Percentiles rank a stretch among this genome's conserved stretches.
These are phyloP conservation scores for Teratosphaeriaceae sp. DNA, from an alignment of 2,329 filamentous ascomycete species.

Conservation along the genomic window DNA sequence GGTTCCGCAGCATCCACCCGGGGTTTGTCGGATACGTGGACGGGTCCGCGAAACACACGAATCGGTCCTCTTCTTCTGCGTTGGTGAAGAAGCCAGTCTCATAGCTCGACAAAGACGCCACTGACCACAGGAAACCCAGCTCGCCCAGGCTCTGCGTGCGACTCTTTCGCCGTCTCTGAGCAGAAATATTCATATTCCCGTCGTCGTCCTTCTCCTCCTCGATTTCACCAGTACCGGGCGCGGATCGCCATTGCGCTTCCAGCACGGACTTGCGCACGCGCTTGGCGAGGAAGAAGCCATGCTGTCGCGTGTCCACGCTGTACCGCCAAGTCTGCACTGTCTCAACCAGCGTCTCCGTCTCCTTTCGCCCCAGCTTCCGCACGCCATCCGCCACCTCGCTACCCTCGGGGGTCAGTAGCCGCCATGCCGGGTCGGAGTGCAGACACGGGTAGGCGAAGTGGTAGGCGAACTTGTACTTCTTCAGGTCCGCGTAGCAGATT, in stretches of 20 bases:
- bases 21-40: constrained; percentile 84
- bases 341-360: constrained; percentile 75
- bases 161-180: constrained; percentile 40
- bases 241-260: constrained; percentile 29
- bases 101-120: constrained; percentile 69
- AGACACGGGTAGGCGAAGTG: constrained; percentile 96
- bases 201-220: constrained; percentile 25
- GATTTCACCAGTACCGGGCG: constrained; percentile 19
- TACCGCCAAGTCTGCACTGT: constrained; percentile 83
- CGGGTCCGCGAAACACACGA: constrained; percentile 82
- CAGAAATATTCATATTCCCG: constrained; percentile 22
- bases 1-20: constrained; percentile 87
- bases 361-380: constrained; percentile 53
- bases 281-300: constrained; percentile 95
- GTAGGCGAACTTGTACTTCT: constrained; percentile 97
- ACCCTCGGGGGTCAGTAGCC: constrained; percentile 39
- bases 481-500: constrained; percentile 89
- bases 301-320: constrained; percentile 70
- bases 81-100: constrained; percentile 83
- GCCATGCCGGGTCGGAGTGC: constrained; percentile 83
- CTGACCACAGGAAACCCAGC: constrained; percentile 66
- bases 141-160: constrained; percentile 46
- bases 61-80: constrained; percentile 65
- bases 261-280: constrained; percentile 45
- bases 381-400: constrained; percentile 33